These are phyloP conservation scores for Astraeus odoratus DNA, from an alignment of 768 basidiomycete genomes.

Conservation along the genomic window DNA sequence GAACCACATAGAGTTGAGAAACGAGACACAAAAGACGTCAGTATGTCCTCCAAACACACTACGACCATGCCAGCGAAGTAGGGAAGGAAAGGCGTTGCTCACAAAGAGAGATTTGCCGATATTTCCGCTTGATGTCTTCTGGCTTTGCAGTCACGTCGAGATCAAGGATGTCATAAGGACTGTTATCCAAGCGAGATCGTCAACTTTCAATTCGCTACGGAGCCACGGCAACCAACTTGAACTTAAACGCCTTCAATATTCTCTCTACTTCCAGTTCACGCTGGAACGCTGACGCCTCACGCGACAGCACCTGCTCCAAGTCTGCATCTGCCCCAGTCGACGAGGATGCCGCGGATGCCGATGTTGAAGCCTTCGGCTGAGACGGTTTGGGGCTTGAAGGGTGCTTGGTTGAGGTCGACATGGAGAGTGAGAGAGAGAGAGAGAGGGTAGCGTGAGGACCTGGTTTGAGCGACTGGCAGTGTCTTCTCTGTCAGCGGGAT, in stretches of 20 bases:
- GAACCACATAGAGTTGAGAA: background rate
- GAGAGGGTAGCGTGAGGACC: background rate
- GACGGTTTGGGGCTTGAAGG: slow-evolving; percentile 10
- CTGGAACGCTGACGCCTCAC: slow-evolving; percentile 81
- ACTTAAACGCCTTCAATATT: slow-evolving; percentile 89
- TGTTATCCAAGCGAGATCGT: slow-evolving; percentile 21
- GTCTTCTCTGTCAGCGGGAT: background rate
- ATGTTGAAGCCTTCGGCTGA: slow-evolving; percentile 4
- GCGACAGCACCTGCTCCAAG: slow-evolving; percentile 70
- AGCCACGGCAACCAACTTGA: slow-evolving; percentile 61
- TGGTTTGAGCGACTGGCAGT: background rate
- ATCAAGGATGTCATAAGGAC: slow-evolving; percentile 92
- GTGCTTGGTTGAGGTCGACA: slow-evolving; percentile 16
- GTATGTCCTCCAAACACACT: slow-evolving; percentile 11
- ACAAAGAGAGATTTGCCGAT: slow-evolving; percentile 81
- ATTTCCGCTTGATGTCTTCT: slow-evolving; percentile 86
- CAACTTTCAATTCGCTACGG: background rate
- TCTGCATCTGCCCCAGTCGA: slow-evolving; percentile 38
- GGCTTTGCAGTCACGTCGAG: slow-evolving; percentile 62
- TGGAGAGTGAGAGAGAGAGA: too few relatives aligned
- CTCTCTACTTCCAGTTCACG: slow-evolving; percentile 87
- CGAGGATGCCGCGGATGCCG: slow-evolving; percentile 9
- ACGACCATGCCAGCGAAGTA: background rate
- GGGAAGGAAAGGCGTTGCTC: slow-evolving; percentile 27
- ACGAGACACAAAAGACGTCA: slow-evolving; percentile 11